Base-by-base conservation (phyloP, 139 green algal genomes). In the Tetradesmus obliquus region DNA sequence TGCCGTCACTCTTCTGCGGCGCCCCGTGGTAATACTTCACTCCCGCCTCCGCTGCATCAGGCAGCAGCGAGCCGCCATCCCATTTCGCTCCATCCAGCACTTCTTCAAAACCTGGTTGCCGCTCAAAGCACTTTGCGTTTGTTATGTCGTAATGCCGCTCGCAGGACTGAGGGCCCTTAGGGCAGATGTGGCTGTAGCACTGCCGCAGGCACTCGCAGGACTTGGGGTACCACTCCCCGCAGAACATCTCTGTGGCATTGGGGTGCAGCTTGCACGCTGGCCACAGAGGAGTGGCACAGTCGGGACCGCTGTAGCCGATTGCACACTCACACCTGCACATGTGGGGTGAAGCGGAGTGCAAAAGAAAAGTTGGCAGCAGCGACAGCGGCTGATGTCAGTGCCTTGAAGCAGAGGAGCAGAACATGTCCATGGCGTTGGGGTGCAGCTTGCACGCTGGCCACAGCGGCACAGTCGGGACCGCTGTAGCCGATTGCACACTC, bases 401-500 rank as follows among this genome's bases (percentile, higher is more conserved):
- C 32, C 32, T 45, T 45, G 32, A 45, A 45, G 32, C 32, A 45
- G 32, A 45, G 32, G 32, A 45, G 8, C 82, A 87, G 19, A 54
- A 87, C 54, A 87, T 69, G 2, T 87, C 82, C 19, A 17, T 32
- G 3, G 51, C 5, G 19, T 45, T 45, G 15, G 82, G 20, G 9
- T 22, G 17, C 17, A 87, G 17, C 3, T 54, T 15, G 19, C 82
- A 87, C 5, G 82, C 54, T 8, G 82, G 82, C 82, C 82, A 87
- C 2, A 87, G 82, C 72, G 55, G 24, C 15, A 20, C 82, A 87
- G 54, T 22, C 22, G 54, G 13, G 17, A 45, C 82, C 82, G 20
- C 19, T 71, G 55, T 87, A 87, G 82, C 82, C 82, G 51, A 87
- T 57, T 69, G 82, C 15, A n/a, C 82, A 87, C 55, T 87, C 82